These are phyloP conservation scores for Talaromyces adpressus DNA, from an alignment of 495 filamentous ascomycete genomes.

Conservation along the genomic window DNA sequence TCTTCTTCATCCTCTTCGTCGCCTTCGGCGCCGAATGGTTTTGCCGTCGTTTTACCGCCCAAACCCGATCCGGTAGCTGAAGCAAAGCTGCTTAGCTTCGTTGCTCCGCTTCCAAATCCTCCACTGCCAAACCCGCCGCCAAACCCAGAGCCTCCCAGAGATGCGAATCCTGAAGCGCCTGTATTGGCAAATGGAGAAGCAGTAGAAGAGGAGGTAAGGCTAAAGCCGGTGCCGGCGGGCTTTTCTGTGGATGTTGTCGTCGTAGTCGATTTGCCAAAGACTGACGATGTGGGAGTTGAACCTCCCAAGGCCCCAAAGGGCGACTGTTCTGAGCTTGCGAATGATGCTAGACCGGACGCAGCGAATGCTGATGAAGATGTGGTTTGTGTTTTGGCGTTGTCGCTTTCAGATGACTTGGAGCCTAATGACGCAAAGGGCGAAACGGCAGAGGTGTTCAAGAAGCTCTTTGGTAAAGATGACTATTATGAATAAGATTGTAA, in stretches of 20 bases:
- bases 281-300: slow-evolving; percentile 26
- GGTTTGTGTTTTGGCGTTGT: slow-evolving; percentile 13
- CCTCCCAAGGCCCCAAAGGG: slow-evolving; percentile 47
- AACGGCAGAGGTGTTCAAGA: slow-evolving; percentile 43
- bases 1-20: slow-evolving; percentile 51
- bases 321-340: slow-evolving; percentile 47
- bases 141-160: slow-evolving; percentile 44
- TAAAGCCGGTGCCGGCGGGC: slow-evolving; percentile 13
- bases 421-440: slow-evolving; percentile 44
- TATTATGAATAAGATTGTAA: slow-evolving; percentile 13
- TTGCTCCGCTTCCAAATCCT: slow-evolving; percentile 21
- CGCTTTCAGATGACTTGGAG: slow-evolving; percentile 13
- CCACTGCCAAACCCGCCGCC: slow-evolving; percentile 45
- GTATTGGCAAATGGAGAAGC: slow-evolving; percentile 21
- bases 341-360: slow-evolving; percentile 41
- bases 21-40: slow-evolving; percentile 63
- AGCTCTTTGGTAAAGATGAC: slow-evolving; percentile 41
- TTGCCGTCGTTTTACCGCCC: slow-evolving; percentile 49
- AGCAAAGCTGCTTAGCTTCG: slow-evolving; percentile 62
- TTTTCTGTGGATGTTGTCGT: slow-evolving; percentile 13
- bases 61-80: slow-evolving; percentile 48
- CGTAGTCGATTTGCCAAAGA: slow-evolving; percentile 26
- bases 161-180: slow-evolving; percentile 24
- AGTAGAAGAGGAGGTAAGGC: not conserved
- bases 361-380: slow-evolving; percentile 48